Evolutionary conservation across 495 filamentous ascomycete species (phyloP).

Genomic region (Talaromyces ruber): DNA sequence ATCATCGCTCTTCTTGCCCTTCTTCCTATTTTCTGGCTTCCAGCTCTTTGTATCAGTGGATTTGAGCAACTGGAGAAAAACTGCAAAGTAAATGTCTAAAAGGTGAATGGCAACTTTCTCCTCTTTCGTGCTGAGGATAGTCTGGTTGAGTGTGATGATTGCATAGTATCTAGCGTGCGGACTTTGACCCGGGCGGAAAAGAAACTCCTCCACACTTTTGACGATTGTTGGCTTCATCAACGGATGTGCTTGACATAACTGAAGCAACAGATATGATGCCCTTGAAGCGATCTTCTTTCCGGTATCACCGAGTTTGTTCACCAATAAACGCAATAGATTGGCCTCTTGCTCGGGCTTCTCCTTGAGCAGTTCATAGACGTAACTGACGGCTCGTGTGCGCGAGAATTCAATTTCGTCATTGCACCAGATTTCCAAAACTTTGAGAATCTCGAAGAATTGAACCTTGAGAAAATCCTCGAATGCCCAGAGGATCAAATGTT

Average conservation of each 20-base stretch:
- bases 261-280: constrained; percentile 84
- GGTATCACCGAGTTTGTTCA: constrained; percentile 92
- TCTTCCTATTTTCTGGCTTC: constrained; percentile 38
- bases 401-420: constrained; percentile 92
- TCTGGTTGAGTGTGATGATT: constrained; percentile 94
- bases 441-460: constrained; percentile 82
- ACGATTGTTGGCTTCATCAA: constrained; percentile 88
- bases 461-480: constrained; percentile 93
- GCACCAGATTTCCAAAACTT: constrained; percentile 83
- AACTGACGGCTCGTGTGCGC: constrained; percentile 72
- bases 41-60: constrained; percentile 27
- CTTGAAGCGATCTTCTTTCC: constrained; percentile 91
- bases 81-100: constrained; percentile 78
- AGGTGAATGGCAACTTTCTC: constrained; percentile 73
- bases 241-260: constrained; percentile 78
- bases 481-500: constrained; percentile 79
- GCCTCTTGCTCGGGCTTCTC: constrained; percentile 97
- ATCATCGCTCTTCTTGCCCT: constrained; percentile 40
- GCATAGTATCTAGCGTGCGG: constrained; percentile 90
- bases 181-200: constrained; percentile 81
- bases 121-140: constrained; percentile 76
- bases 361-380: constrained; percentile 80
- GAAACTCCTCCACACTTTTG: constrained; percentile 74
- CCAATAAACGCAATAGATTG: constrained; percentile 80
- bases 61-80: constrained; percentile 74